phyloP scores from a whole-genome alignment of 305 asterid species.

The Fraxinus baroniana region DNA sequence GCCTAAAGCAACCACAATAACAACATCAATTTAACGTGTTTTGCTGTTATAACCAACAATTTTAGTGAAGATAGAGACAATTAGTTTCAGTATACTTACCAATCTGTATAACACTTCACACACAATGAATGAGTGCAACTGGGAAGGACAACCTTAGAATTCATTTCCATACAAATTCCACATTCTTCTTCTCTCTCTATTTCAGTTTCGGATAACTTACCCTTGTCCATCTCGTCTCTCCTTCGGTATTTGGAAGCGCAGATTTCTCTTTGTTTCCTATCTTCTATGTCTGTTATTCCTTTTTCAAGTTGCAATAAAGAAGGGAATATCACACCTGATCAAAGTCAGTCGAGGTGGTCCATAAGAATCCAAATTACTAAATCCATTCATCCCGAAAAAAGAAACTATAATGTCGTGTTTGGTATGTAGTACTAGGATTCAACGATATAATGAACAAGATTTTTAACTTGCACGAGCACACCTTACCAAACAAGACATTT shows the following conservation, averaged over 20 bases:
- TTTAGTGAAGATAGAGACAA: not conserved
- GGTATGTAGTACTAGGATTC: not conserved
- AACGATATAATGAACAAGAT: not conserved
- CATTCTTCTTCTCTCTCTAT: constrained; percentile 92
- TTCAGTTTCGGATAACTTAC: constrained; percentile 73
- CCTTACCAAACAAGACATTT: not conserved
- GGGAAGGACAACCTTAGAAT: constrained; percentile 73
- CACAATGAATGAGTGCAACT: constrained; percentile 77
- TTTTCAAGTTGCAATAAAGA: constrained; percentile 74
- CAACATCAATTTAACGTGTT: constrained; percentile 20
- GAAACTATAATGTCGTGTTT: not conserved
- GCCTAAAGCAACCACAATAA: constrained; percentile 30
- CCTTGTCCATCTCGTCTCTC: constrained; percentile 61
- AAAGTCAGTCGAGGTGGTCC: not conserved
- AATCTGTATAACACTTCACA: constrained; percentile 64
- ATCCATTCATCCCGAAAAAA: not conserved
- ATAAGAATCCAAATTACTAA: not conserved
- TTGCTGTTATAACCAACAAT: not conserved
- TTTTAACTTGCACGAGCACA: not conserved
- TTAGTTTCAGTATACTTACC: constrained; percentile 40
- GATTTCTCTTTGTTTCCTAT: constrained; percentile 70
- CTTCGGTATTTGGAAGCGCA: constrained; percentile 56
- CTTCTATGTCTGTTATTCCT: constrained; percentile 80
- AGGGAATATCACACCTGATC: constrained; percentile 83
- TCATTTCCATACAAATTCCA: constrained; percentile 83